Base-by-base conservation (phyloP, 139 green algal genomes). In the Chlorella sorokiniana region DNA sequence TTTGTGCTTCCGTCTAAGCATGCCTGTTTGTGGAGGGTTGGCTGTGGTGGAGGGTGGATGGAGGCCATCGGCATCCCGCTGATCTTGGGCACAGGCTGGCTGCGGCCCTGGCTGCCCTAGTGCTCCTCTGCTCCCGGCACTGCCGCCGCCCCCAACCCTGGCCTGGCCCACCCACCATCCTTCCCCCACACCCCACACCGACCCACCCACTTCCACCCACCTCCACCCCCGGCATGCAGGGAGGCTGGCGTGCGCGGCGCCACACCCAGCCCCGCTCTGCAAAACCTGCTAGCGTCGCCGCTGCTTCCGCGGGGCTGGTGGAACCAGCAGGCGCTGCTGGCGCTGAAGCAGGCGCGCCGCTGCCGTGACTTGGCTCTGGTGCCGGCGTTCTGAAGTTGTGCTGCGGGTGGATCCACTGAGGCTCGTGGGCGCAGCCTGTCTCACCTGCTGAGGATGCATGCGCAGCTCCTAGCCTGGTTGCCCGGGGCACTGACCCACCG, bases 281-380 rank as follows among this genome's bases (percentile, higher is more conserved):
- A 91, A 35, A 79, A 84, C 70, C 25, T 88, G 37, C 72, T 92
- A 44, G 87, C 88, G 38, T 81, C 82, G 2, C 81, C 88, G 20
- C 29, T 90, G 22, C 69, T 91, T 23, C 87, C 87, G 44, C 69
- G 88, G 1, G 69, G 69, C 23, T 90, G 73, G 70, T 84, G 88
- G 67, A 83, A 85, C 35, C 84, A 87, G 56, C 86, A 75, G 68
- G 10, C 76, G 33, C 73, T 92, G 42, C 65, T 89, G 22, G 78
- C 81, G 4, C 38, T 91, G 2, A 67, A 86, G 44, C 69, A 91
- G 83, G 84, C 84, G 29, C 25, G 81, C 16, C 31, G 16, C 35
- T 20, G 38, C 23, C 9, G 62, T 29, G 52, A 61, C 23, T 25
- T 37, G n/a, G n/a, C n/a, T n/a, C n/a, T n/a, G n/a, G n/a, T n/a